Percentiles rank a stretch among this genome's conserved stretches.
Evolutionary conservation across 768 basidiomycete genomes (phyloP).

Genomic region (Lepiota venenata): DNA sequence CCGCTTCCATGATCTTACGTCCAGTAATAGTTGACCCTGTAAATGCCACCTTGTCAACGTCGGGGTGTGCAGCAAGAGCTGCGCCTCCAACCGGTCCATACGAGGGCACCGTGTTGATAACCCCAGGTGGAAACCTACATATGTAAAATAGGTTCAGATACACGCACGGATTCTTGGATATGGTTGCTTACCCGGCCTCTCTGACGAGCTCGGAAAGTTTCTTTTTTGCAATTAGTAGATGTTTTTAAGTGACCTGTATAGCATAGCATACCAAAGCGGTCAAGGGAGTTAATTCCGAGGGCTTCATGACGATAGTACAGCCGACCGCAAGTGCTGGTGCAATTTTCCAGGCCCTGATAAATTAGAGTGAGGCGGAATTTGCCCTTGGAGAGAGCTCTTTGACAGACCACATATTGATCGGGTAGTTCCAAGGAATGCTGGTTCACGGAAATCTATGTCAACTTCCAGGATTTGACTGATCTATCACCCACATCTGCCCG

Average conservation of each 20-base stretch:
- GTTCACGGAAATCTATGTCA: conserved; percentile 10
- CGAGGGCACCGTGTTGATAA: conserved; percentile 86
- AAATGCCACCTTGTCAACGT: conserved; percentile 94
- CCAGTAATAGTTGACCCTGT: conserved; percentile 92
- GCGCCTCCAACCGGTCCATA: conserved; percentile 81
- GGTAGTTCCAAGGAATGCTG: conserved; percentile 94
- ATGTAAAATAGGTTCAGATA: conserved; percentile 1
- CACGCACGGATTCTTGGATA: conserved; percentile 10
- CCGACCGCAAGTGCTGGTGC: conserved; percentile 90
- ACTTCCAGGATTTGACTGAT: background rate
- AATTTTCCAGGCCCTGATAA: conserved; percentile 79
- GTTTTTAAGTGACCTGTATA: conserved; percentile 8
- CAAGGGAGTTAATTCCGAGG: conserved; percentile 83
- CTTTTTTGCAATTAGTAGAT: conserved; percentile 28
- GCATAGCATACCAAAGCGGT: conserved; percentile 63
- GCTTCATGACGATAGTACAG: conserved; percentile 94
- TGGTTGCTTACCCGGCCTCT: conserved; percentile 71
- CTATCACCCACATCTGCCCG: conserved; percentile 73
- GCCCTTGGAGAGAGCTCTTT: background rate
- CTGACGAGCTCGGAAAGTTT: conserved; percentile 79
- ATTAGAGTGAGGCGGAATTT: background rate
- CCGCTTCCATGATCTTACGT: conserved; percentile 86
- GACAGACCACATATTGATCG: conserved; percentile 77
- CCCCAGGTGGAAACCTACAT: conserved; percentile 82
- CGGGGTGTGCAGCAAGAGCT: conserved; percentile 75